Evolutionary conservation across 257 asterid genomes (phyloP).

Genomic region (Solanum chiquidenum): DNA sequence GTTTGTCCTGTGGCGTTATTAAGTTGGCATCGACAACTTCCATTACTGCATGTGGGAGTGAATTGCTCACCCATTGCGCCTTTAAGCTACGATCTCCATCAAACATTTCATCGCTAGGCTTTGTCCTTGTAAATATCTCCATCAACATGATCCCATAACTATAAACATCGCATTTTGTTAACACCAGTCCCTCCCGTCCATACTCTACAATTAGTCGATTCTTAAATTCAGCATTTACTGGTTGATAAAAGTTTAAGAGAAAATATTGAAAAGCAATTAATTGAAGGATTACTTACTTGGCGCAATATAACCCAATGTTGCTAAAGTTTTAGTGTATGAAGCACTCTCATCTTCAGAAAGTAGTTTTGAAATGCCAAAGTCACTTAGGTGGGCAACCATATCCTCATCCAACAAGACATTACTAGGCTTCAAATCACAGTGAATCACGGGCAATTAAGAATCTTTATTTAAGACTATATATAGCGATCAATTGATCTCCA

Average conservation of each 20-base stretch:
- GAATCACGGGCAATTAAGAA: no score
- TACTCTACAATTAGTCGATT: background rate
- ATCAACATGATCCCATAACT: background rate
- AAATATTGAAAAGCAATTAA: background rate
- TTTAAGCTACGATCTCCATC: constrained; percentile 12
- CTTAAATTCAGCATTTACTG: background rate
- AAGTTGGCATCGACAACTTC: constrained; percentile 13
- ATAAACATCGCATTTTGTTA: background rate
- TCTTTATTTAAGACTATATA: no score
- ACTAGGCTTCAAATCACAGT: no score
- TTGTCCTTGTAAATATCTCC: background rate
- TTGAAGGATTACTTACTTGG: background rate
- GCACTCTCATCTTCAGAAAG: background rate
- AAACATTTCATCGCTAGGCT: background rate
- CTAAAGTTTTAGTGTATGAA: background rate
- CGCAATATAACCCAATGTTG: background rate
- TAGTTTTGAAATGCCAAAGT: background rate
- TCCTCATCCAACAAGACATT: background rate
- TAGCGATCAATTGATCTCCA: no score
- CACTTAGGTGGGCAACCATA: background rate
- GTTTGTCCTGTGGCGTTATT: background rate
- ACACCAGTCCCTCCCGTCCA: background rate
- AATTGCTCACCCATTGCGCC: constrained; percentile 2
- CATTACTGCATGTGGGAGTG: no score
- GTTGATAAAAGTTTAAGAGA: background rate